Evolutionary conservation across 2,329 filamentous ascomycete species (phyloP), one percentile per base, ranked within the genome.

Genomic region (Drechmeria coniospora): DNA sequence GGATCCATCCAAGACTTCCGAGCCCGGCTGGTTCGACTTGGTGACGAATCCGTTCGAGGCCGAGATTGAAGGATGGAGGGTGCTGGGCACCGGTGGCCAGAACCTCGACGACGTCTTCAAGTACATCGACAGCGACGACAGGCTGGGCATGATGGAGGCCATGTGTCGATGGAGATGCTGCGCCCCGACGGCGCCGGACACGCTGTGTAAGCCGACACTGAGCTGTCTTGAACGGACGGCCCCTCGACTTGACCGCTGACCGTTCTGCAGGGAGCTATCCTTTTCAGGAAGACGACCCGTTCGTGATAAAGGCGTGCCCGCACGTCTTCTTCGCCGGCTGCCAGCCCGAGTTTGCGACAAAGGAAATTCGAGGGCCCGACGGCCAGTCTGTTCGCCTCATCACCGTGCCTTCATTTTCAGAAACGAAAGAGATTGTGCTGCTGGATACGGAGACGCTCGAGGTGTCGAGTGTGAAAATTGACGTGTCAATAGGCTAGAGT

Each of bases 21-120:
- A 70, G 26, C 56, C 68, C 0, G 74, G 78, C 13, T 93, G 84
- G 77, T 74, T 98, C 29, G 82, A 95, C 50, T 66, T 69, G 5
- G 80, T 86, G 25, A 95, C 90, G 4, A 98, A 98, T 44, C 90
- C 90, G 0, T 92, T 80, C 75, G 79, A 92, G 42, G 83, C 75
- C 14, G 82, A 93, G 47, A 55, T 98, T 1, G 84, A 92, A 30
- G 92, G 90, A 1, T 92, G 83, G 77, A 69, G 82, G 23, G 56
- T 95, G 6, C 66, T 94, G 24, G 86, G 80, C 8, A 90, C 80
- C 0, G 79, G 81, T 20, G 90, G 90, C 0, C 90, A 98, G 56
- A 92, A 92, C 29, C 69, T 98, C 3, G 80, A 92, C 42, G 92
- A 98, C 50, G 72, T 95, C 3, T 81, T 84, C 51, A 90, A 87